Evolutionary conservation across 805 yeast genomes (phyloP), one percentile per base, ranked within the genome.

Genomic region (Blastobotrys mokoenaii): DNA sequence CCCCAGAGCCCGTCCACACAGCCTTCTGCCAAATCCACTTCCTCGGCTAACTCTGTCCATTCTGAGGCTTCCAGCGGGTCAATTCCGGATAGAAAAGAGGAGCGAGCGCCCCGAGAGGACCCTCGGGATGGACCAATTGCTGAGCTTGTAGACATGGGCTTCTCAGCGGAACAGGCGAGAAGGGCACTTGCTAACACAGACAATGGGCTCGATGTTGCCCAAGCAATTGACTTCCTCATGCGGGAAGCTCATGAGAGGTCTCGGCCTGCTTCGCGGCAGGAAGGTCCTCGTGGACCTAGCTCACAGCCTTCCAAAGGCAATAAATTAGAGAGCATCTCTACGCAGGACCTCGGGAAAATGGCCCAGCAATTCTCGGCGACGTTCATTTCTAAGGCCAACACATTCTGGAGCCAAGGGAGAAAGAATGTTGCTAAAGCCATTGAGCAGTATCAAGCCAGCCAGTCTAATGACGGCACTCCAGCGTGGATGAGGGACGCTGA

Each of bases 111-210:
- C 10, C 29, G 33, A 14, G 50, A 17, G 10, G 51, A 56, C 27
- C 53, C 51, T 2, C 22, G 53, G 14, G 61, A 57, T 36, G 48
- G 47, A 25, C 69, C 77, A 1, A 58, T 84, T 14, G 90, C 90
- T 0, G 84, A 79, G 52, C 67, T 85, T 37, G 63, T 84, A 2
- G 93, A 85, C 48, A 86, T 86, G 78, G 95, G 95, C 2, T 86
- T 86, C 55, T 62, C 81, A 1, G 65, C 74, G 1, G 79, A 76
- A 1, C 74, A 70, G 43, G 79, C 93, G 3, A 72, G 69, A 20
- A 63, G 65, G 2, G 94, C 94, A 0, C 67, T 86, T 32, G 70
- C 63, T 6, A 63, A 68, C 39, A 76, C 80, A 0, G 60, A 57
- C 1, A 56, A 65, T 30, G 85, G 88, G 0, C 58, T 71, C 4